Conservation (phyloP, 2,329 filamentous ascomycete genomes). For the Fusarium sp. region DNA sequence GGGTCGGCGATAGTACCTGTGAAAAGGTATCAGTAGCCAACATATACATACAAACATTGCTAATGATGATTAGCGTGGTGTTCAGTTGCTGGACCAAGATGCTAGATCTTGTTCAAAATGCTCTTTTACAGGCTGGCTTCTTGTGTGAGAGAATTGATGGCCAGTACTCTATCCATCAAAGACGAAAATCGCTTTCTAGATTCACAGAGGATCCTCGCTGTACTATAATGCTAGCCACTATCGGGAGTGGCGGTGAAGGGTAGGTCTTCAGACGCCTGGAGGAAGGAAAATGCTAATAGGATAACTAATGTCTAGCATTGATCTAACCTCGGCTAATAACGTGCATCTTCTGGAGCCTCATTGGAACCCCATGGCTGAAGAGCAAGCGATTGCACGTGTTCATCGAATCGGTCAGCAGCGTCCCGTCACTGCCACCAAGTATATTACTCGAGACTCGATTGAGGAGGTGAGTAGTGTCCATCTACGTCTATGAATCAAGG, state of each 20-base stretch:
- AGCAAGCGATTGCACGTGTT: slow-evolving; percentile 3
- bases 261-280: not conserved
- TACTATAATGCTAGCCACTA: slow-evolving; percentile 48
- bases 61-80: not conserved
- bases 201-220: slow-evolving; percentile 34
- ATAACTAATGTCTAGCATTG: not conserved
- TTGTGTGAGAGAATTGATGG: slow-evolving; percentile 46
- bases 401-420: not conserved
- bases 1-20: fast-evolving
- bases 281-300: fast-evolving
- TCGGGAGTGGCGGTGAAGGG: slow-evolving; percentile 50
- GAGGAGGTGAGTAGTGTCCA: not conserved
- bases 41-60: fast-evolving
- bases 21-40: not conserved
- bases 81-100: slow-evolving; percentile 36
- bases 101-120: slow-evolving; percentile 43
- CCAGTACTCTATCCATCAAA: slow-evolving; percentile 1
- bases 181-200: slow-evolving; percentile 11
- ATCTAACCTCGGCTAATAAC: fast-evolving
- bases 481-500: fast-evolving
- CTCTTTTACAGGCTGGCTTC: slow-evolving; percentile 27
- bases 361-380: not conserved
- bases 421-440: not conserved
- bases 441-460: not conserved
- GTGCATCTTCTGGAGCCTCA: slow-evolving; percentile 1